A percentile compares a stretch with the other conserved stretches of the same genome.
These are phyloP conservation scores for Aspergillus sclerotiicarbonarius DNA, from an alignment of 495 filamentous ascomycete genomes.

Conservation along the genomic window DNA sequence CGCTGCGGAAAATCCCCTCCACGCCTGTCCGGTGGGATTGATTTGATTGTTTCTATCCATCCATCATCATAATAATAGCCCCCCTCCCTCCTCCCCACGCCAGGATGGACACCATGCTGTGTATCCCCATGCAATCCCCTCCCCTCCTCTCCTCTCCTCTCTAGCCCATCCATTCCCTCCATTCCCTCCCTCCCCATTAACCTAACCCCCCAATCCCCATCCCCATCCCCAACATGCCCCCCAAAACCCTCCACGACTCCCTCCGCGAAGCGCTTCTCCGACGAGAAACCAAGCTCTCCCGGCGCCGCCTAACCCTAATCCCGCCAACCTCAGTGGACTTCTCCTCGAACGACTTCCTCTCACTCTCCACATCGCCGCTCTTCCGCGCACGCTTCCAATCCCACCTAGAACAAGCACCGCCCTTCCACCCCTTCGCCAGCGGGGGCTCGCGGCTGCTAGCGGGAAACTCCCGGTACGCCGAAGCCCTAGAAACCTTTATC, in stretches of 20 bases:
- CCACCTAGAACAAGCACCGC: conserved; percentile 31
- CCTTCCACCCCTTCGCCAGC: conserved; percentile 37
- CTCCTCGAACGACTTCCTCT: conserved; percentile 50
- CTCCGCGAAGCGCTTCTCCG: conserved; percentile 37
- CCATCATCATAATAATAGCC: too few relatives aligned
- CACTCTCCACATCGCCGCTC: conserved; percentile 35
- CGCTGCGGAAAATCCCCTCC: too few relatives aligned
- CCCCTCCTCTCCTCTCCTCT: too few relatives aligned
- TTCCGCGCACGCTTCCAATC: conserved; percentile 30
- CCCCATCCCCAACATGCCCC: conserved; percentile 1
- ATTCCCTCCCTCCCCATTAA: too few relatives aligned
- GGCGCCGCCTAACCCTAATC: conserved; percentile 42
- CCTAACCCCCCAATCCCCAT: too few relatives aligned
- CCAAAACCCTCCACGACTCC: conserved; percentile 32
- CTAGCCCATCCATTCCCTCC: too few relatives aligned
- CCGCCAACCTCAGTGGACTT: conserved; percentile 39
- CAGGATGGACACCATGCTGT: too few relatives aligned
- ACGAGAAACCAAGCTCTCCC: conserved; percentile 44
- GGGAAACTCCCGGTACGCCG: conserved; percentile 66
- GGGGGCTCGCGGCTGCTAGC: conserved; percentile 49
- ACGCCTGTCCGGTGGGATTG: too few relatives aligned
- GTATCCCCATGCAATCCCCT: too few relatives aligned
- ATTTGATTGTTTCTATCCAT: too few relatives aligned
- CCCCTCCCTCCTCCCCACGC: too few relatives aligned
- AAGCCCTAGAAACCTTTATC: conserved; percentile 61